Evolutionary conservation across 2,329 filamentous ascomycete genomes (phyloP).

Genomic region (Fusarium sp.): DNA sequence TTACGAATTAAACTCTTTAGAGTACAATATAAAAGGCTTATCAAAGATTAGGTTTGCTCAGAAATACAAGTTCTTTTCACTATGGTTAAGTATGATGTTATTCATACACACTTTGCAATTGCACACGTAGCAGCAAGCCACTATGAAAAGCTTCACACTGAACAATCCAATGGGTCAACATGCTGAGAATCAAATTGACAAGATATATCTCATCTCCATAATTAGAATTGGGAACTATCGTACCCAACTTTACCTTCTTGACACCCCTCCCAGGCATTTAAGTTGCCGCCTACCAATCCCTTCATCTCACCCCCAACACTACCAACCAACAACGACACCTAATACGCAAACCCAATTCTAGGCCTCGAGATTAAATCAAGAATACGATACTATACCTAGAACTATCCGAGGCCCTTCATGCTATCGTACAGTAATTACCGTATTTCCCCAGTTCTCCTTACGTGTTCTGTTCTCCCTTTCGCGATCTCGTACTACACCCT

Average conservation of each 20-base stretch:
- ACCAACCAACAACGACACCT: not conserved
- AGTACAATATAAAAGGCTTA: not conserved
- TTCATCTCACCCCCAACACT: not conserved
- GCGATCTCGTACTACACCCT: slow-evolving; percentile 22
- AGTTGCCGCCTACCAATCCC: slow-evolving; percentile 6
- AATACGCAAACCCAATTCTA: slow-evolving; percentile 6
- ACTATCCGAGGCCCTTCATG: not conserved
- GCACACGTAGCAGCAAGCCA: not conserved
- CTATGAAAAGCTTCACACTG: not conserved
- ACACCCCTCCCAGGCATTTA: slow-evolving; percentile 1
- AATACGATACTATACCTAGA: not conserved
- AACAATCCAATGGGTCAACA: not conserved
- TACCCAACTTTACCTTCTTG: not conserved
- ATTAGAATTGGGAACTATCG: not conserved
- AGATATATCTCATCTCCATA: not conserved
- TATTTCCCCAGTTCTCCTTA: not conserved
- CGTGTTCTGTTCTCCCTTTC: slow-evolving; percentile 1
- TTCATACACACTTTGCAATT: no score
- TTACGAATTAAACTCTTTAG: slow-evolving; percentile 3
- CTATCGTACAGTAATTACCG: no score
- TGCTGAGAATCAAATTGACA: not conserved
- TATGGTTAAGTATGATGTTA: no score
- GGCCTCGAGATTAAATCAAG: slow-evolving; percentile 24
- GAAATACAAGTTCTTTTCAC: not conserved
- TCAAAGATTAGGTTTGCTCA: not conserved